Evolutionary conservation across 257 asterid genomes (phyloP).

Genomic region (Primulina tabacum): DNA sequence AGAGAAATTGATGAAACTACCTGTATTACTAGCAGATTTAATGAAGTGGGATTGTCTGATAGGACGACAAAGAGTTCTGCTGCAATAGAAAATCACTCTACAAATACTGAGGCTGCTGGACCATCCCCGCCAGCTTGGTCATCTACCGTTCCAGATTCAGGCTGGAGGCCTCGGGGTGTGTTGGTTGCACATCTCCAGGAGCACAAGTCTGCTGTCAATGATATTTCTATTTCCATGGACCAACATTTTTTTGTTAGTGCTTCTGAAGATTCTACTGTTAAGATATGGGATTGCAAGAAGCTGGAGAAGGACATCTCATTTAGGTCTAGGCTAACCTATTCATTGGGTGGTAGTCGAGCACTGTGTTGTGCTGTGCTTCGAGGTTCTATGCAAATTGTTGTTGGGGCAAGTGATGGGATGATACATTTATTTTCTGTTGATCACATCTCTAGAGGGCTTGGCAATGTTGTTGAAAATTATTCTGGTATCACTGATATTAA

Average conservation of each 20-base stretch:
- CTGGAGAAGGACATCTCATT: slow-evolving; percentile 98
- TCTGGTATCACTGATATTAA: slow-evolving; percentile 87
- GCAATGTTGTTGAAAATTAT: slow-evolving; percentile 89
- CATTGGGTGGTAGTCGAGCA: slow-evolving; percentile 85
- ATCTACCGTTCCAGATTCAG: slow-evolving; percentile 88
- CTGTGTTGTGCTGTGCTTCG: slow-evolving; percentile 79
- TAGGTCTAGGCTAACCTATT: slow-evolving; percentile 88
- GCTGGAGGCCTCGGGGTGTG: slow-evolving; percentile 99
- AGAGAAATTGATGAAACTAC: slow-evolving; percentile 73
- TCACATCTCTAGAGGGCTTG: slow-evolving; percentile 86
- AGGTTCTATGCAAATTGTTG: slow-evolving; percentile 79
- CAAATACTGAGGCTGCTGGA: slow-evolving; percentile 57
- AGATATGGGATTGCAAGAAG: slow-evolving; percentile 97
- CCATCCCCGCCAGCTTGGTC: slow-evolving; percentile 60
- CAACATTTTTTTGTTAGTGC: slow-evolving; percentile 97
- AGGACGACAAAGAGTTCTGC: slow-evolving; percentile 54
- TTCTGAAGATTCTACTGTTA: slow-evolving; percentile 95
- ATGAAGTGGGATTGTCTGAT: slow-evolving; percentile 60
- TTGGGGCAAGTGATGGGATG: slow-evolving; percentile 89
- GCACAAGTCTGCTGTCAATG: slow-evolving; percentile 92
- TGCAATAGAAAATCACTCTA: slow-evolving; percentile 48
- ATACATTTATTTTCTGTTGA: slow-evolving; percentile 92
- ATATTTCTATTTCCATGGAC: slow-evolving; percentile 83
- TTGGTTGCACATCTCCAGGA: slow-evolving; percentile 98
- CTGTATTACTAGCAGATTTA: slow-evolving; percentile 49